Evolutionary conservation across 2,329 filamentous ascomycete genomes (phyloP).

Genomic region (Hypoxylon sp.): DNA sequence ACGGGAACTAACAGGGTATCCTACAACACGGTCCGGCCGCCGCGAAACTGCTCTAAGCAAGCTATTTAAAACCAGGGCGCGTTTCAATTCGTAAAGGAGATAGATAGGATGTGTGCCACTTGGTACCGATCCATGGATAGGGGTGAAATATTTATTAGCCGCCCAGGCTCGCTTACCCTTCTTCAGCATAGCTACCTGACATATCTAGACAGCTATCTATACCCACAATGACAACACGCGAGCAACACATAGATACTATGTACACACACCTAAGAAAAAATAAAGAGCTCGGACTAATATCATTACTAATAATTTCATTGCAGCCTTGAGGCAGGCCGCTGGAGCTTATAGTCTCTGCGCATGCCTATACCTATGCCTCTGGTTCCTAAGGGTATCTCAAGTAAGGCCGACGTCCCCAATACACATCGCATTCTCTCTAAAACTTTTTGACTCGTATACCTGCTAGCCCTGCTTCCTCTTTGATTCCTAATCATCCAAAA

Average conservation of each 20-base stretch:
- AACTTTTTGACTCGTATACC: slow-evolving; percentile 37
- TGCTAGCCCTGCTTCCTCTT: slow-evolving; percentile 23
- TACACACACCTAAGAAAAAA: not conserved
- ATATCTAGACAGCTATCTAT: not conserved
- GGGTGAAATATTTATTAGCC: slow-evolving; percentile 14
- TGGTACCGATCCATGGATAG: not conserved
- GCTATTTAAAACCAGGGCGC: slow-evolving; percentile 28
- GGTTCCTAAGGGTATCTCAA: slow-evolving; percentile 47
- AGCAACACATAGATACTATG: slow-evolving; percentile 10
- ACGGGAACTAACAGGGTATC: slow-evolving; percentile 21
- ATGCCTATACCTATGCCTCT: slow-evolving; percentile 25
- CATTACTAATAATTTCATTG: slow-evolving; percentile 41
- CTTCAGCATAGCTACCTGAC: slow-evolving; percentile 8
- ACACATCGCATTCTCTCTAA: slow-evolving; percentile 39
- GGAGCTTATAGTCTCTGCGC: slow-evolving; percentile 17
- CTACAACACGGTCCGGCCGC: slow-evolving; percentile 39
- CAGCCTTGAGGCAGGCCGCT: slow-evolving; percentile 13
- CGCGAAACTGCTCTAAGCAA: slow-evolving; percentile 34
- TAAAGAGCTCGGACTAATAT: slow-evolving; percentile 8
- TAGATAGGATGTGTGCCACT: slow-evolving; percentile 15
- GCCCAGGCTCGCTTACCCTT: slow-evolving; percentile 11
- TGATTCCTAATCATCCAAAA: slow-evolving; percentile 42
- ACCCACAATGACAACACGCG: slow-evolving; percentile 9
- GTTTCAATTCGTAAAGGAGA: slow-evolving; percentile 37
- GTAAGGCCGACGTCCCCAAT: slow-evolving; percentile 39